Conservation (phyloP, 805 yeast genomes). For the Cyberlindnera xylosilytica region DNA sequence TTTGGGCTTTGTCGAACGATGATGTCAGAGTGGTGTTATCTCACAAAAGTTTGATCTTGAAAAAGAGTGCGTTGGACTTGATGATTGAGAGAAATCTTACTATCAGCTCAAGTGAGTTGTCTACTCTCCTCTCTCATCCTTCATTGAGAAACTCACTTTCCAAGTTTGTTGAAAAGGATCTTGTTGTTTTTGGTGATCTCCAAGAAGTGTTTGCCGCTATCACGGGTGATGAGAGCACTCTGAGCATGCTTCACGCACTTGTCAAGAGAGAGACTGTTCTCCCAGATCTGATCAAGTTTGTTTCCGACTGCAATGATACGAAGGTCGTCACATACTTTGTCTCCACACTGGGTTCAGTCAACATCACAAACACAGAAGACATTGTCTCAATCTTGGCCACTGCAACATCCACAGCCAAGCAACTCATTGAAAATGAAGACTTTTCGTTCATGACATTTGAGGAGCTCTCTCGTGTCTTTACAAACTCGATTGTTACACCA, state of each 20-base stretch:
- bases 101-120: constrained; percentile 7
- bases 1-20: constrained; percentile 21
- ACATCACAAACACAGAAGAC: background rate
- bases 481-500: constrained; percentile 4
- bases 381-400: background rate
- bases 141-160: constrained; percentile 6
- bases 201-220: constrained; percentile 7
- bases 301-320: constrained; percentile 3
- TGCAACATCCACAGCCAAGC: constrained; percentile 16
- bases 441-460: constrained; percentile 32
- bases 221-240: constrained; percentile 6
- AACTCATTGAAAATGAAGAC: constrained; percentile 22
- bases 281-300: constrained; percentile 12
- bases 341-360: constrained; percentile 9
- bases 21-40: constrained; percentile 12
- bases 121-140: background rate
- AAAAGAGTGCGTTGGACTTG: constrained; percentile 11
- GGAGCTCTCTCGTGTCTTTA: constrained; percentile 28
- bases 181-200: constrained; percentile 20
- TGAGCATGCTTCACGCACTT: constrained; percentile 19
- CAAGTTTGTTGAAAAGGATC: constrained; percentile 11
- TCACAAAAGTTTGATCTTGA: constrained; percentile 5
- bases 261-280: constrained; percentile 6
- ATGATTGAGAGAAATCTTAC: constrained; percentile 18
- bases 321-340: constrained; percentile 13